Evolutionary conservation across 2,329 filamentous ascomycete genomes (phyloP).

Genomic region (Arthroderma sp.): DNA sequence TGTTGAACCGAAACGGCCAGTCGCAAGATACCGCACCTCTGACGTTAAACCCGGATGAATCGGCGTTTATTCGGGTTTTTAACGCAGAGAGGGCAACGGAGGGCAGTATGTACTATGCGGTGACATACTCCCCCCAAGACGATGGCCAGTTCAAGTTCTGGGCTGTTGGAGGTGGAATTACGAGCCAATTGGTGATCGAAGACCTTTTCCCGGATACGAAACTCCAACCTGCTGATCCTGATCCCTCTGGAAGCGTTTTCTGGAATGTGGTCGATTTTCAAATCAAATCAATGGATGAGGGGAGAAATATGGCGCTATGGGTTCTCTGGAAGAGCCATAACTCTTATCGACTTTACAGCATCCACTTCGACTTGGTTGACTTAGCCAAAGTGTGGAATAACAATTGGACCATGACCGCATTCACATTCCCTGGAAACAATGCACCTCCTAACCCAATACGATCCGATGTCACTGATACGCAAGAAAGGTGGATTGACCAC

Average conservation of each 20-base stretch:
- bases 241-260: conserved; percentile 55
- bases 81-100: conserved; percentile 41
- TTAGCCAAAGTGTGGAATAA: conserved; percentile 51
- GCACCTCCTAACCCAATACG: conserved; percentile 47
- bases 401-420: conserved; percentile 58
- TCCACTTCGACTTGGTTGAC: conserved; percentile 60
- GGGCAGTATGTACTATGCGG: conserved; percentile 47
- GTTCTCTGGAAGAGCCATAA: conserved; percentile 76
- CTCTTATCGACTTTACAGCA: conserved; percentile 58
- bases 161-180: conserved; percentile 56
- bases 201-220: conserved; percentile 56
- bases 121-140: conserved; percentile 79
- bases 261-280: conserved; percentile 73
- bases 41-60: conserved; percentile 66
- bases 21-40: conserved; percentile 60
- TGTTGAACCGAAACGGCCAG: conserved; percentile 56
- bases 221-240: conserved; percentile 53
- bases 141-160: conserved; percentile 92
- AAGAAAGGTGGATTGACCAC: conserved; percentile 75
- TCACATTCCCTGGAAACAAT: conserved; percentile 45
- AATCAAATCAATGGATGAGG: conserved; percentile 43
- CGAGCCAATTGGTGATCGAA: conserved; percentile 46
- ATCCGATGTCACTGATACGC: conserved; percentile 56
- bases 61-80: conserved; percentile 62
- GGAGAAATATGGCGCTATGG: conserved; percentile 55